A percentile compares a stretch with the other conserved stretches of the same genome.
Evolutionary conservation across 2,329 filamentous ascomycete species (phyloP).

Genomic region (Alternaria sp.): DNA sequence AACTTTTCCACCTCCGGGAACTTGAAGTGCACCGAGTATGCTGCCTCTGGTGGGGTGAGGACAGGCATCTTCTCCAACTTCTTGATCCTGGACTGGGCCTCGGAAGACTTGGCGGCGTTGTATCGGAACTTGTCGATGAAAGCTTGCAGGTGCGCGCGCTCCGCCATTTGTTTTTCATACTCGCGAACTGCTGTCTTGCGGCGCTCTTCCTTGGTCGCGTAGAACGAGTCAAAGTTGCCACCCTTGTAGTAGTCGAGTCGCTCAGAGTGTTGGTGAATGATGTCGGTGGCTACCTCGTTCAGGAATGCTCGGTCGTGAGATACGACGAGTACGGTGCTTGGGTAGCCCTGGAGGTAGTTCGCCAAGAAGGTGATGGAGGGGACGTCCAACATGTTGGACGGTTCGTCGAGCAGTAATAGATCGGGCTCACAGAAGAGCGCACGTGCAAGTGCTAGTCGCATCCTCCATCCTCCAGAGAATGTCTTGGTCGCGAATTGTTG

Average conservation of each 20-base stretch:
- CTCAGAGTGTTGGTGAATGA: conserved; percentile 97
- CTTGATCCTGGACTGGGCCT: conserved; percentile 98
- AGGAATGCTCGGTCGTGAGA: conserved; percentile 99
- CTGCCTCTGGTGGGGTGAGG: conserved; percentile 85
- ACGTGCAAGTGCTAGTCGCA: conserved; percentile 93
- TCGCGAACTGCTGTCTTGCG: conserved; percentile 96
- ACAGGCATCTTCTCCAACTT: conserved; percentile 97
- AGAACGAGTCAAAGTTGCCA: conserved; percentile 80
- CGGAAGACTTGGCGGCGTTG: conserved; percentile 97
- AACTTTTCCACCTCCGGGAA: conserved; percentile 98
- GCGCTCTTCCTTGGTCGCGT: conserved; percentile 95
- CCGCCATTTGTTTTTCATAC: conserved; percentile 97
- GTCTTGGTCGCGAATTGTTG: conserved; percentile 95
- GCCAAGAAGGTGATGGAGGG: conserved; percentile 99
- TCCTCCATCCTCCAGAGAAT: conserved; percentile 99
- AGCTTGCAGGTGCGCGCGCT: conserved; percentile 88
- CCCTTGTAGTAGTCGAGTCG: conserved; percentile 98
- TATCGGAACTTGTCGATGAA: conserved; percentile 99
- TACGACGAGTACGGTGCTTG: conserved; percentile 93
- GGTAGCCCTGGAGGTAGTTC: conserved; percentile 92
- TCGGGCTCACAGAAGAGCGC: conserved; percentile 98
- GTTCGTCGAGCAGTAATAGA: conserved; percentile 94
- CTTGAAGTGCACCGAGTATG: conserved; percentile 95
- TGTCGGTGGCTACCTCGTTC: conserved; percentile 98
- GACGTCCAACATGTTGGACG: conserved; percentile 99